Base-by-base conservation (phyloP, 148 eudicot genomes). In the Fallopia convolvulus region DNA sequence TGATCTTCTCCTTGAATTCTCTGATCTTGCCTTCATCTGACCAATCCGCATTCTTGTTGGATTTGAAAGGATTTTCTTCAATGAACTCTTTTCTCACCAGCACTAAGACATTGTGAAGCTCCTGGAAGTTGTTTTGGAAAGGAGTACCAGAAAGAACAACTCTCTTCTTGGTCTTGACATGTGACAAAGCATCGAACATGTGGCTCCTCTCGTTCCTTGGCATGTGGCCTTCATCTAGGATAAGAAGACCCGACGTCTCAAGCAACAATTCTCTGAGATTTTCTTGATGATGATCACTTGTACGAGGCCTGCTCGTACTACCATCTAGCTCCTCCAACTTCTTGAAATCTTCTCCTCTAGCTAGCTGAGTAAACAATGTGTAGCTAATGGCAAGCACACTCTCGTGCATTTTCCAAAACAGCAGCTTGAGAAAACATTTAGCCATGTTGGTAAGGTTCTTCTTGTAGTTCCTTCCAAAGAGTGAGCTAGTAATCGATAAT, bases 81-180 rank as follows among this genome's bases (percentile, higher is more conserved):
- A 44, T 30, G 39, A 91, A 83, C 77, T 84, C 83, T 1, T 92
- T 93, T 20, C 89, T 85, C 6, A 87, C 92, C 41, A 96, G 21
- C 1, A 86, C 78, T 1, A 96, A 72, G 0, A 90, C 88, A 77
- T 91, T 96, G 70, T 82, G 84, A 4, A 96, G 91, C 78, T 96
- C 99, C 0, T 55, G 79, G 49, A 93, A 89, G 78, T 86, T 96
- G 70, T 96, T 93, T 79, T 96, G 98, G 48, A 96, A 96, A 0
- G 98, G 98, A 41, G 99, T 93, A 26, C 99, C 99, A 0, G 99
- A 93, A 0, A 96, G 88, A 55, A 96, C 86, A 53, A 96, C 83
- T 6, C 89, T 79, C 75, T 79, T 88, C 44, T 85, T 76, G 10
- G 99, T 96, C 65, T 80, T 18, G 8, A 90, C 90, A 26, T 83